These are phyloP conservation scores for Mycena kentingensis DNA, from an alignment of 768 basidiomycete species.

Conservation along the genomic window DNA sequence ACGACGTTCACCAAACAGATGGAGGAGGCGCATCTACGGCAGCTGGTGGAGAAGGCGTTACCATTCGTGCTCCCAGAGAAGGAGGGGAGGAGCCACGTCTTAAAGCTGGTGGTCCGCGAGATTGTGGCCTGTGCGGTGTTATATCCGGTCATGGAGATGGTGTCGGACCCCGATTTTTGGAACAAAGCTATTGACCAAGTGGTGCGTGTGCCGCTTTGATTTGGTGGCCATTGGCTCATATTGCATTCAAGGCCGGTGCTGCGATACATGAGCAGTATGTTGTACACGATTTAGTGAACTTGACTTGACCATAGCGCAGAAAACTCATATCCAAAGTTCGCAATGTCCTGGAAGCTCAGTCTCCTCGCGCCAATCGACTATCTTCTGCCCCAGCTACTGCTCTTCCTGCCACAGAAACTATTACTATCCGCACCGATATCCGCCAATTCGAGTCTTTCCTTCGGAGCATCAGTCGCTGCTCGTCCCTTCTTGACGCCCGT, in stretches of 20 bases:
- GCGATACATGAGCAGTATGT: conserved; percentile 54
- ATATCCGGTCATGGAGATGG: conserved; percentile 88
- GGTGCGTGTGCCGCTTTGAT: conserved; percentile 49
- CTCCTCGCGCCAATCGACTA: conserved; percentile 54
- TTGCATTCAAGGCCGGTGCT: conserved; percentile 44
- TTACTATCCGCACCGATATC: conserved; percentile 78
- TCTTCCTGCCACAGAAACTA: conserved; percentile 58
- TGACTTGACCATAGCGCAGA: conserved; percentile 46
- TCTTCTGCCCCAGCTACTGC: conserved; percentile 38
- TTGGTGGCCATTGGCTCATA: not conserved
- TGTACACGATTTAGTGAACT: conserved; percentile 9
- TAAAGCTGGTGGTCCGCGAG: conserved; percentile 78
- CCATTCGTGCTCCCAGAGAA: conserved; percentile 74
- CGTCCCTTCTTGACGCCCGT: conserved; percentile 85
- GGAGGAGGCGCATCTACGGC: conserved; percentile 82
- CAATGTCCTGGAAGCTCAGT: conserved; percentile 78
- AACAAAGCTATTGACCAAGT: conserved; percentile 90
- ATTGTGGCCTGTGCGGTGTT: conserved; percentile 80
- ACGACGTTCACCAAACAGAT: conserved; percentile 87
- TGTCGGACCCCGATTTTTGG: conserved; percentile 97
- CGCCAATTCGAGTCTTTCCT: conserved; percentile 92
- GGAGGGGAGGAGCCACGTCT: conserved; percentile 68
- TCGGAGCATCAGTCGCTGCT: conserved; percentile 77
- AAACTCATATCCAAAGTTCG: conserved; percentile 87
- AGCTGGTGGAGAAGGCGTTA: conserved; percentile 69